A percentile compares a stretch with the other conserved stretches of the same genome.
phyloP scores from a whole-genome alignment of 192 early-diverging fungal genomes.

The Backusella macrospora region DNA sequence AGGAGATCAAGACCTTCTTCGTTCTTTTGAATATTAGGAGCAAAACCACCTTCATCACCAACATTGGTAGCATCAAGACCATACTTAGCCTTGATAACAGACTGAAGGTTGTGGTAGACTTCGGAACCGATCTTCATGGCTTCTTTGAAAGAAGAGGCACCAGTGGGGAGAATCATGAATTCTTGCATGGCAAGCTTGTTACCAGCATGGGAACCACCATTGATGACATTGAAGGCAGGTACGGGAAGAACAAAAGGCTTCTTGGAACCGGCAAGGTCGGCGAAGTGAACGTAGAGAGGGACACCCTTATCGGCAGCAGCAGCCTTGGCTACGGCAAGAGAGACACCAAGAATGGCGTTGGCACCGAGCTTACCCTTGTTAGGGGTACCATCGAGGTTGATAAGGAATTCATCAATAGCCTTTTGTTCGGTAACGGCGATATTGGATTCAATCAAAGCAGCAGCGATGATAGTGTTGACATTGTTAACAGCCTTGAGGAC shows the following conservation, averaged over 20 bases:
- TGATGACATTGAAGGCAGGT: constrained; percentile 99
- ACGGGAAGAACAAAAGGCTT: constrained; percentile 93
- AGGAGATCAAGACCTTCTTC: constrained; percentile 95
- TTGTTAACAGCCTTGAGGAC: constrained; percentile 89
- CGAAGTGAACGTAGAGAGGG: constrained; percentile 94
- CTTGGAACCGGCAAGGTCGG: constrained; percentile 82
- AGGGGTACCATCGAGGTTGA: constrained; percentile 90
- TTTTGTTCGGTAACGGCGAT: constrained; percentile 86
- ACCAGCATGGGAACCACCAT: constrained; percentile 98
- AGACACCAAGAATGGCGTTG: constrained; percentile 98
- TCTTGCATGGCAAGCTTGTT: constrained; percentile 99
- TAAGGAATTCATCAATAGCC: constrained; percentile 88
- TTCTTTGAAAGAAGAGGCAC: constrained; percentile 89
- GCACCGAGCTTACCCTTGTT: constrained; percentile 98
- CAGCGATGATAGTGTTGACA: constrained; percentile 88
- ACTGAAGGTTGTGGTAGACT: constrained; percentile 95
- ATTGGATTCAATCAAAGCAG: constrained; percentile 79
- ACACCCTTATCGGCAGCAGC: constrained; percentile 94
- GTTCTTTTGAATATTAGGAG: constrained; percentile 98
- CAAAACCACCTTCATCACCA: constrained; percentile 99
- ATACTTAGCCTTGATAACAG: constrained; percentile 98
- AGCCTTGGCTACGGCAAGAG: constrained; percentile 93
- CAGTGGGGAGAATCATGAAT: constrained; percentile 99
- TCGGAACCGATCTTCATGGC: constrained; percentile 98
- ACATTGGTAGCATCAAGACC: constrained; percentile 98